Evolutionary conservation across 2,329 filamentous ascomycete genomes (phyloP), one percentile per base, ranked within the genome.

Genomic region (Aspergillus novoparasiticus): DNA sequence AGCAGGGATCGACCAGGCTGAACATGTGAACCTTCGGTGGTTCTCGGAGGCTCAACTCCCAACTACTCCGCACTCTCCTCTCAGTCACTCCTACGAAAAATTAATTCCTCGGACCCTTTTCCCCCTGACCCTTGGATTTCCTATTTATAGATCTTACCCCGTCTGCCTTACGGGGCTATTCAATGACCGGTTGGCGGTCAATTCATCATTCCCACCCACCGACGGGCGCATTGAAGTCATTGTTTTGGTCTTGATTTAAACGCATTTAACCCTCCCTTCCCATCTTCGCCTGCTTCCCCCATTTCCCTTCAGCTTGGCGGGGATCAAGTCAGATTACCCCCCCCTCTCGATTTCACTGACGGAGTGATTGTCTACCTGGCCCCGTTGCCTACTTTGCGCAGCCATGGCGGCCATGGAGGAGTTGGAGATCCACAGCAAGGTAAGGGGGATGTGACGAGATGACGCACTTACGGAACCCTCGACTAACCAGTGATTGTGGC

Each of bases 381-480:
- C 63, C 64, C 61, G 57, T 66, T 68, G 64, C 50, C 53, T 57
- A 21, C 50, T 53, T 34, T 54, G 58, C 60, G 63, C 68, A 70
- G 68, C 55, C 63, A 97, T 97, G 94, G 93, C 92, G 64, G 93
- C 92, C 75, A 96, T 98, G 84, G 95, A 99, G 83, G 92, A 96
- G 82, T 86, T 99, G 71, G 93, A 98, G 80, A 92, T 99, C 70
- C 94, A 97, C 80, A 97, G 93, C 88, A 97, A 96, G 89, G 94
- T 95, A 86, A 71, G 83, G 59, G 58, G 50, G 43, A 58, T 39
- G 57, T 61, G 54, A 67, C 28, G 8, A 43, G 32, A 36, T 36
- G 45, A 45, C 36, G 58, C 32, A 41, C 45, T 39, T 23, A 43
- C 28, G 58, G 16, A 34, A 57, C 5, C 39, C n/a, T 66, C 67